These are phyloP conservation scores for Cryptosporidium felis DNA, from an alignment of 169 alveolate species.

Conservation along the genomic window DNA sequence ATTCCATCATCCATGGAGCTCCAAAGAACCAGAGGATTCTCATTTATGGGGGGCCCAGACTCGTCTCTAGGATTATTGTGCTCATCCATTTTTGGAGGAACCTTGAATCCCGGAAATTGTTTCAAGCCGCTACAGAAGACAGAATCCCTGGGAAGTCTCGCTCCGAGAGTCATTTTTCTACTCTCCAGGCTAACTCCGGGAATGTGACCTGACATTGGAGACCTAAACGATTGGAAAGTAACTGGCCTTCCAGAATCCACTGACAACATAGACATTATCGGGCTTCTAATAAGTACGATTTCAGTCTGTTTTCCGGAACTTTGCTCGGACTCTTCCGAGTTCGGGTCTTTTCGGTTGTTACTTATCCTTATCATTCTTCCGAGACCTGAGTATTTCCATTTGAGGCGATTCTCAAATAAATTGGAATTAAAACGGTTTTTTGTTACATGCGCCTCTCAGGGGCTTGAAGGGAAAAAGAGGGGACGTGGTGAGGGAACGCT, in stretches of 20 bases:
- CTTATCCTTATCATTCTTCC: slow-evolving; percentile 41
- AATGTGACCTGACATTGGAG: slow-evolving; percentile 63
- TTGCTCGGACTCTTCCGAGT: neutral
- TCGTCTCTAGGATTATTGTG: neutral
- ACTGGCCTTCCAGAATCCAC: slow-evolving; percentile 65
- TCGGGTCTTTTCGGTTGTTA: neutral
- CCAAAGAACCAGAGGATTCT: slow-evolving; percentile 44
- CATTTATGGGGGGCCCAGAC: neutral
- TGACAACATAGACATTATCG: slow-evolving; percentile 66
- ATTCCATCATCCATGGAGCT: slow-evolving; percentile 14
- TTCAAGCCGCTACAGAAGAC: slow-evolving; percentile 14
- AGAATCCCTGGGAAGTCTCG: slow-evolving; percentile 44
- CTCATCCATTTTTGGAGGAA: slow-evolving; percentile 36
- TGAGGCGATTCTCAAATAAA: neutral
- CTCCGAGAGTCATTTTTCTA: slow-evolving; percentile 62
- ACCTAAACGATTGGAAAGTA: slow-evolving; percentile 23
- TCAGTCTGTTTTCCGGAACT: neutral
- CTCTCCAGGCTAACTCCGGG: slow-evolving; percentile 64
- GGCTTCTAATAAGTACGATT: slow-evolving; percentile 53
- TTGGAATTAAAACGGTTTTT: neutral
- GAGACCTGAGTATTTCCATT: neutral
- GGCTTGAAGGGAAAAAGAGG: neutral
- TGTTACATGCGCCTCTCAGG: slow-evolving; percentile 15
- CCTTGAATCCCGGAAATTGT: slow-evolving; percentile 14
- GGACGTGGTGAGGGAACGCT: slow-evolving; percentile 23